Conservation (phyloP, 2,329 filamentous ascomycete species). For the Bretziella fagacearum region DNA sequence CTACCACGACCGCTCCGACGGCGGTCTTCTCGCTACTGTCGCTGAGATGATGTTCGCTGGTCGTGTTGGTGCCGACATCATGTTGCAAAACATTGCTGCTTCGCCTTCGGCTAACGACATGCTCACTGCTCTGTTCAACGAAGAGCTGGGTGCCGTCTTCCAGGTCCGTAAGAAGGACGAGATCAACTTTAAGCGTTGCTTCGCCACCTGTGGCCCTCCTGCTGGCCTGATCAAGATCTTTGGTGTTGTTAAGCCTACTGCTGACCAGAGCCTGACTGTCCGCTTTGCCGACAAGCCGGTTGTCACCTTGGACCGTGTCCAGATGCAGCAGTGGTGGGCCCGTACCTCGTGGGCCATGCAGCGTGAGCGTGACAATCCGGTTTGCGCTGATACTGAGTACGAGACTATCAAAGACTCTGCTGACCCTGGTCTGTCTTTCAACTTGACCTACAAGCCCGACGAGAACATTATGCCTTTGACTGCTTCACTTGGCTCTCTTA, state of each 20-base stretch:
- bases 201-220: constrained; percentile 76
- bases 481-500: constrained; percentile 30
- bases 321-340: constrained; percentile 77
- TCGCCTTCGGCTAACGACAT: constrained; percentile 46
- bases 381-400: constrained; percentile 72
- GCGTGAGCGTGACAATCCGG: constrained; percentile 71
- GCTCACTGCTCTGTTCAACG: constrained; percentile 75
- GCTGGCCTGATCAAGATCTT: constrained; percentile 69
- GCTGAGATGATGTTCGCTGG: constrained; percentile 98
- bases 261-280: constrained; percentile 62
- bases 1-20: constrained; percentile 89
- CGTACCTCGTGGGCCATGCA: constrained; percentile 85
- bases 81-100: constrained; percentile 56
- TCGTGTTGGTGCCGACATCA: constrained; percentile 70
- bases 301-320: constrained; percentile 49
- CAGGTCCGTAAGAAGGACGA: constrained; percentile 78
- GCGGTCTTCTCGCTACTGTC: constrained; percentile 76
- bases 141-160: constrained; percentile 91
- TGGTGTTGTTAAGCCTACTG: constrained; percentile 50
- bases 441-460: constrained; percentile 60
- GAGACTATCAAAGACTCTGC: constrained; percentile 53
- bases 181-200: constrained; percentile 71
- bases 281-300: constrained; percentile 52
- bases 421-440: constrained; percentile 74
- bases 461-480: constrained; percentile 57